Base-by-base conservation (phyloP, 768 basidiomycete genomes). In the Russula abietina region DNA sequence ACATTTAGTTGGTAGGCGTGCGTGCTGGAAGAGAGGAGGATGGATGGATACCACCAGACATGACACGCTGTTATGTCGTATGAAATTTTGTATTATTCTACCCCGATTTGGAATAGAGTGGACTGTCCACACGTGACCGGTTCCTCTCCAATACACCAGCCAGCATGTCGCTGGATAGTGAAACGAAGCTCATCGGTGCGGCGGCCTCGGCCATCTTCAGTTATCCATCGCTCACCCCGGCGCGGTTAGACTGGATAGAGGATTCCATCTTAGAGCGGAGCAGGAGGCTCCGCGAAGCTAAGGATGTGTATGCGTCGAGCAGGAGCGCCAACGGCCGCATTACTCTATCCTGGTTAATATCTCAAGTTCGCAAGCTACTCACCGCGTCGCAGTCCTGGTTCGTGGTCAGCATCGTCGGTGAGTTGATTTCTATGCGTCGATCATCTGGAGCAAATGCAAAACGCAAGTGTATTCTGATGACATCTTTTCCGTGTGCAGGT, bases 191-290 rank as follows among this genome's bases (percentile, higher is more conserved):
- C 24, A 64, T 60, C 17, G 63, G 63, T 64, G 24, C 39, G 53
- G 17, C 6, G n/a, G 36, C 33, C n/a, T 9, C 41, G 1, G n/a
- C 5, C 5, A 2, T n/a, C 26, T 46, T 28, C 28, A 17, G 2
- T 5, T 39, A 7, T 10, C 30, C 22, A 4, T 24, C n/a, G 36
- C 22, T 60, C 48, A 64, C 38, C 9, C 30, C 8, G 22, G 48
- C 32, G 32, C 3, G 30, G 6, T 60, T 36, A 97, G 96, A 98
- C 73, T 98, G 96, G 96, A 90, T 98, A 53, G 91, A 97, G 70
- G 96, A 98, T 75, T 91, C 93, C 3, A 84, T 94, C 48, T 81
- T 91, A 36, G 96, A 98, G 71, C 82, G 93, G 30, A 89, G 88
- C 65, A 79, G 90, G 68, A 86, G 92, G 26, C 78, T 89, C 68